A percentile compares a stretch with the other conserved stretches of the same genome.
Evolutionary conservation across 371 early-diverging fungal genomes (phyloP).

Genomic region (Enterospora canceri): DNA sequence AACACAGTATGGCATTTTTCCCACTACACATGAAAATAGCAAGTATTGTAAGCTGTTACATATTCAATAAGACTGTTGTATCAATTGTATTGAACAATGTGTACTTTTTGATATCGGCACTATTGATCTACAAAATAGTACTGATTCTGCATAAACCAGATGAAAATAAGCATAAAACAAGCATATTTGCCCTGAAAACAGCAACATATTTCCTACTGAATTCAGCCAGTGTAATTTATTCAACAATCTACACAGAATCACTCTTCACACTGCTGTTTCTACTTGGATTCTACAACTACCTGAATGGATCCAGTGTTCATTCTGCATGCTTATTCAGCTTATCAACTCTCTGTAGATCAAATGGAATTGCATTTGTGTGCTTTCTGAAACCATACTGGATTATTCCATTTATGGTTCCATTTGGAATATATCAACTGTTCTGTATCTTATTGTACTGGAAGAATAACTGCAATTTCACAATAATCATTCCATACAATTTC

Average conservation of each 20-base stretch:
- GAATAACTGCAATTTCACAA: constrained; percentile 7
- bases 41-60: neutral
- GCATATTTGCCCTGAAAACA: neutral
- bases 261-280: constrained; percentile 48
- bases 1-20: constrained; percentile 54
- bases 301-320: neutral
- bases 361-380: constrained; percentile 47
- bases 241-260: constrained; percentile 52
- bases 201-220: constrained; percentile 43
- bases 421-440: constrained; percentile 41
- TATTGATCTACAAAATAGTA: constrained; percentile 39
- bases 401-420: constrained; percentile 9
- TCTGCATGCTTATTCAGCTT: constrained; percentile 22
- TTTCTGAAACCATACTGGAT: constrained; percentile 6
- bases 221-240: constrained; percentile 49
- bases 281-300: constrained; percentile 12
- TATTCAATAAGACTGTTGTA: neutral
- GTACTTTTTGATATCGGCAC: constrained; percentile 29
- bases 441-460: constrained; percentile 23
- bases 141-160: neutral
- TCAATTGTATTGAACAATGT: constrained; percentile 44
- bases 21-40: constrained; percentile 43
- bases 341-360: constrained; percentile 48
- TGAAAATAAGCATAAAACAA: neutral
- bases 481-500: constrained; percentile 48